phyloP scores from a whole-genome alignment of 768 basidiomycete genomes.

The Cystofilobasidium capitatum region DNA sequence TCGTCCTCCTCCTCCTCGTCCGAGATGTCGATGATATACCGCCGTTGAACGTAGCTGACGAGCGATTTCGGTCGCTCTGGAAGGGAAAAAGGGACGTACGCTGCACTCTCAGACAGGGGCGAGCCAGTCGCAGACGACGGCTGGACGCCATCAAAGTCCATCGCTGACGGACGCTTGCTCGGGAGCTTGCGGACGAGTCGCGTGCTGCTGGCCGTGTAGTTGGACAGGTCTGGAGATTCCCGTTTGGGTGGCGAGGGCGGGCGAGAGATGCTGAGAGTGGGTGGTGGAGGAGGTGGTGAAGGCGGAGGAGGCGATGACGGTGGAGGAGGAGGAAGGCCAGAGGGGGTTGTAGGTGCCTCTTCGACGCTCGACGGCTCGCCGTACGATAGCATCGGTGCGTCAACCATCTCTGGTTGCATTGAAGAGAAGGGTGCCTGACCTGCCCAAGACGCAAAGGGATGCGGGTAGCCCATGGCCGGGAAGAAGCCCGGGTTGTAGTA shows the following conservation, averaged over 20 bases:
- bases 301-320: no score
- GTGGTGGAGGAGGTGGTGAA: not conserved
- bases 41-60: constrained; percentile 12
- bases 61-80: not conserved
- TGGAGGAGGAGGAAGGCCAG: no score
- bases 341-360: not conserved
- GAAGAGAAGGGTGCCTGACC: not conserved
- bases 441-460: not conserved
- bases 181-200: not conserved
- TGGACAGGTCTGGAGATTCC: not conserved
- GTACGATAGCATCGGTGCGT: not conserved
- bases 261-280: not conserved
- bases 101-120: not conserved
- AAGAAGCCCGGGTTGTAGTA: not conserved
- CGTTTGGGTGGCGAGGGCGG: not conserved
- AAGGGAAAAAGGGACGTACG: not conserved
- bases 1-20: constrained; percentile 14
- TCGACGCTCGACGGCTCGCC: not conserved
- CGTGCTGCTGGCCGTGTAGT: not conserved
- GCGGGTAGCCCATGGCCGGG: not conserved
- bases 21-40: constrained; percentile 25
- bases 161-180: constrained; percentile 20
- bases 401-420: not conserved
- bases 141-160: constrained; percentile 26
- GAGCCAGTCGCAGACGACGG: not conserved